Percentiles rank a stretch among this genome's conserved stretches.
Conservation (phyloP, 2,329 filamentous ascomycete species). For the Madurella fahalii region DNA sequence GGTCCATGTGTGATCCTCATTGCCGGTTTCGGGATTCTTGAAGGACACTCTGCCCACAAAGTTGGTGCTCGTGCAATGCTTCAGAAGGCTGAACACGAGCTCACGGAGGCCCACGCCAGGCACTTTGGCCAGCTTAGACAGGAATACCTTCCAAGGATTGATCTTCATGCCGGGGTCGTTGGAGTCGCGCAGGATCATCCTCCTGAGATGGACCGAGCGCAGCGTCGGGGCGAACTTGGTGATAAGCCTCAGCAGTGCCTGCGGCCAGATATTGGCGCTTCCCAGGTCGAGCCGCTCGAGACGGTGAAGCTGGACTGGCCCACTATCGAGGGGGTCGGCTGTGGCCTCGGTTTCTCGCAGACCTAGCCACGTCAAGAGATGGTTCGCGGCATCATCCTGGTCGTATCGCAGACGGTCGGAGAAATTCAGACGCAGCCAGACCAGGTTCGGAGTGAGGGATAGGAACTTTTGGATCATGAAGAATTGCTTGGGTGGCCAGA, state of each 20-base stretch:
- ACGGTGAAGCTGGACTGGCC: slow-evolving; percentile 30
- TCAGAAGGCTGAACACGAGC: slow-evolving; percentile 13
- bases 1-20: not conserved
- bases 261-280: slow-evolving; percentile 29
- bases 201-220: slow-evolving; percentile 43
- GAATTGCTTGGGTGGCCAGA: slow-evolving; percentile 2
- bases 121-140: slow-evolving; percentile 30
- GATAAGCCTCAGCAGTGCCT: slow-evolving; percentile 34
- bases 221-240: slow-evolving; percentile 43
- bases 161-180: slow-evolving; percentile 15
- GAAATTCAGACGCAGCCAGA: slow-evolving; percentile 53
- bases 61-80: not conserved
- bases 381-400: slow-evolving; percentile 12
- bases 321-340: not conserved
- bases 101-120: slow-evolving; percentile 5
- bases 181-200: slow-evolving; percentile 31
- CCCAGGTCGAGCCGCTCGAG: slow-evolving; percentile 45
- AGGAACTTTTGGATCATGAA: slow-evolving; percentile 36
- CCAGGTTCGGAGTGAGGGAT: slow-evolving; percentile 38
- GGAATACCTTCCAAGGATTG: slow-evolving; percentile 39
- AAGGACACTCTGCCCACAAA: not conserved
- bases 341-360: slow-evolving; percentile 1
- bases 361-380: slow-evolving; percentile 39
- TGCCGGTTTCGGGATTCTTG: not conserved
- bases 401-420: not conserved